These are phyloP conservation scores for Favolaschia claudopus DNA, from an alignment of 768 basidiomycete genomes.

Conservation along the genomic window DNA sequence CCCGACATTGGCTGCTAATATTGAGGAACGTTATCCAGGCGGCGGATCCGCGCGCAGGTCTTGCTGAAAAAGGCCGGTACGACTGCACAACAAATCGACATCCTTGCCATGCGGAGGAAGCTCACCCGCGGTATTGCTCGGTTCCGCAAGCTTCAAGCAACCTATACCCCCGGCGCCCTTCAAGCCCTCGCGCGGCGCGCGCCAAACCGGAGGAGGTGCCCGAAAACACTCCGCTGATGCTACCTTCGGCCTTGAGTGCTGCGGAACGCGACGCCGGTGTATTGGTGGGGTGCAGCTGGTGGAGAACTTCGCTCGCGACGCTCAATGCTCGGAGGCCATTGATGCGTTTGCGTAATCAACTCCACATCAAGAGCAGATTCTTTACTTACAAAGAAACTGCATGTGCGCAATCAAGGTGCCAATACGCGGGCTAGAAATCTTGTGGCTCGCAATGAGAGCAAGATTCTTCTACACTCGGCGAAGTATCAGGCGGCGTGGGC, in stretches of 20 bases:
- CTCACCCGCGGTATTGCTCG: not conserved
- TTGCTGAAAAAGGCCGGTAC: slow-evolving; percentile 8
- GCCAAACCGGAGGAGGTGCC: not conserved
- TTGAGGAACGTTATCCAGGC: not conserved
- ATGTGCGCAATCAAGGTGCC: slow-evolving; percentile 3
- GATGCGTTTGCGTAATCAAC: not conserved
- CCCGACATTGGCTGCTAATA: slow-evolving; percentile 7
- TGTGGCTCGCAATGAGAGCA: not conserved
- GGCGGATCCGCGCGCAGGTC: not conserved
- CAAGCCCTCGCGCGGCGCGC: not conserved
- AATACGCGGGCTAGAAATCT: slow-evolving; percentile 4
- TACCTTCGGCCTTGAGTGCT: slow-evolving; percentile 1
- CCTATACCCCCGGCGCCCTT: slow-evolving; percentile 10
- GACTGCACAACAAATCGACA: not conserved
- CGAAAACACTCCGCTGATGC: slow-evolving; percentile 5
- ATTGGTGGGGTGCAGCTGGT: not conserved
- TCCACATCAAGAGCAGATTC: slow-evolving; percentile 22
- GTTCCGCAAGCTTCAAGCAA: slow-evolving; percentile 7
- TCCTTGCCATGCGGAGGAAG: not conserved
- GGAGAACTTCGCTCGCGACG: slow-evolving; percentile 8
- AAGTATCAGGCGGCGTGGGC: slow-evolving; percentile 4
- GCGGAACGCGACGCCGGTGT: not conserved
- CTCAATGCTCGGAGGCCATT: slow-evolving; percentile 9
- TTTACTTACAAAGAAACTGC: slow-evolving; percentile 15
- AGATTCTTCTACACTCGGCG: not conserved